Evolutionary conservation across 2,329 filamentous ascomycete species (phyloP), one percentile per base, ranked within the genome.

Genomic region (Magnaporthiopsis incrustans): DNA sequence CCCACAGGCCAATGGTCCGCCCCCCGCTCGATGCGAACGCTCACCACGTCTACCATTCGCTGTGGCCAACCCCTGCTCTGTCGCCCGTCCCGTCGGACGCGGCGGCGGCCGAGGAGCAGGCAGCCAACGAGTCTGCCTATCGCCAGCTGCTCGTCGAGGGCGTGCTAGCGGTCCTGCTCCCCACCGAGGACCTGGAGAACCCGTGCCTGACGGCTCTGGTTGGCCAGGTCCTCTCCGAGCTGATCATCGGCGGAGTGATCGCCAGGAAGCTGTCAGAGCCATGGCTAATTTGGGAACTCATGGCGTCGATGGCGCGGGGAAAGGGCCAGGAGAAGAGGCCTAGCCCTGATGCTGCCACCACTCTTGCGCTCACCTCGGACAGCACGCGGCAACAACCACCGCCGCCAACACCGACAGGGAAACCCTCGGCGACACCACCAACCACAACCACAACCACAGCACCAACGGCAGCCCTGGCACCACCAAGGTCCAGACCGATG

Each of bases 111-210:
- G 32, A 59, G 56, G 35, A 60, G 64, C 92, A 96, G 77, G 79
- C 81, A 65, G 84, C 89, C 66, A 94, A 92, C 71, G 95, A 98
- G 78, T 82, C 83, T 32, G 82, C 86, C 59, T 98, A 97, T 80
- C 89, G 94, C 69, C 91, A 96, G 72, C 80, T 98, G 64, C 81
- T 98, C n/a, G 89, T 93, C 22, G 88, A 93, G 72, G 91, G 89
- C 35, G 82, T 92, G 53, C 79, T 99, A 67, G 89, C 91, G 30
- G 82, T 97, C 63, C 83, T 99, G 22, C 82, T 99, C 26, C 95
- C 95, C 12, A 95, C 92, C 22, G 94, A 98, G 71, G 94, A 98
- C 74, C 80, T 98, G 56, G 87, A 94, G 71, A 98, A 97, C 74
- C 86, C 86, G 63, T 96, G 91, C 74, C 81, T 98, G 70, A 89